Conservation (phyloP, 257 asterid species). For the Petunia axillaris region DNA sequence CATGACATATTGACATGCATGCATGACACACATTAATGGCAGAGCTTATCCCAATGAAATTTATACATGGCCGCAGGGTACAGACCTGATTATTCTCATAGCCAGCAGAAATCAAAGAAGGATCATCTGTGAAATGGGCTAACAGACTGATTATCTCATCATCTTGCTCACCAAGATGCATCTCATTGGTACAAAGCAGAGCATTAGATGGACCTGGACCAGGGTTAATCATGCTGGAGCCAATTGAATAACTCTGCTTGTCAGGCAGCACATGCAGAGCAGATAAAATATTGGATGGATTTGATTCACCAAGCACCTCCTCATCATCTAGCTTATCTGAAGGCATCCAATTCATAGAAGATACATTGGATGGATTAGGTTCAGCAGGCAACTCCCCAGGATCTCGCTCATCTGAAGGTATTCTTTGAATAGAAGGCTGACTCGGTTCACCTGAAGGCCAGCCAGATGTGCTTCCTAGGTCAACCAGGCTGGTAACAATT, state of each 20-base stretch:
- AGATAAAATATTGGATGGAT: constrained; percentile 19
- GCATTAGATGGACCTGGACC: constrained; percentile 41
- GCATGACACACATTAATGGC: not conserved
- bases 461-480: constrained; percentile 24
- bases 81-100: constrained; percentile 49
- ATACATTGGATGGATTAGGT: not conserved
- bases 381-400: not conserved
- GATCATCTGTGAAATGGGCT: constrained; percentile 43
- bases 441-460: constrained; percentile 22
- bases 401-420: constrained; percentile 17
- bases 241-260: not conserved
- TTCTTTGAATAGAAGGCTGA: not conserved
- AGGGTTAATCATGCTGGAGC: constrained; percentile 18
- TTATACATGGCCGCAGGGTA: not conserved
- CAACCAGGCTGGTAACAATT: constrained; percentile 12
- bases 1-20: not conserved
- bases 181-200: constrained; percentile 34
- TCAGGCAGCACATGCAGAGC: not conserved
- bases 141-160: constrained; percentile 49
- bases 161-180: constrained; percentile 31
- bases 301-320: constrained; percentile 9
- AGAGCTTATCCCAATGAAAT: not conserved
- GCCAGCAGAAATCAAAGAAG: constrained; percentile 25
- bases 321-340: not conserved
- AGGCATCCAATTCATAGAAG: constrained; percentile 13